Conservation (phyloP, 2,329 filamentous ascomycete genomes). For the Phyllosticta citrichinensis region DNA sequence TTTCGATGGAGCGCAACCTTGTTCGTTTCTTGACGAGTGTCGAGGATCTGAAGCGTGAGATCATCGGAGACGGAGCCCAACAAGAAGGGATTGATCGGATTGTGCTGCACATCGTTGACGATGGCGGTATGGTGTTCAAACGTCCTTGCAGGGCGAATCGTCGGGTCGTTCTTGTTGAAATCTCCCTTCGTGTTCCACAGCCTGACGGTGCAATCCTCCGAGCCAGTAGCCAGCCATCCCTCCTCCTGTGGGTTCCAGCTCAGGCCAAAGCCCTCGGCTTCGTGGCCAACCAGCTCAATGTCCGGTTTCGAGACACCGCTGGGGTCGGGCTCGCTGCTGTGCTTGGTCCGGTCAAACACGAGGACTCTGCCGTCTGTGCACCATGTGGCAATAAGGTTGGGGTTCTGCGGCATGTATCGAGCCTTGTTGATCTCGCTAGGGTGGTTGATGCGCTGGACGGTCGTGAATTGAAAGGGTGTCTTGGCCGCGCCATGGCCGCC, state of each 20-base stretch:
- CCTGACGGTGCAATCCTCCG: constrained; percentile 82
- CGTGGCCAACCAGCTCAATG: constrained; percentile 76
- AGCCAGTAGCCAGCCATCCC: constrained; percentile 79
- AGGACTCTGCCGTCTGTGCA: constrained; percentile 79
- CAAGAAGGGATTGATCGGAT: constrained; percentile 68
- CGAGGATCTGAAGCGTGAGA: constrained; percentile 82
- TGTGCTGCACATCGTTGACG: constrained; percentile 95
- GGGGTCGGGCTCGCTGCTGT: constrained; percentile 58
- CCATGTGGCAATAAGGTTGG: constrained; percentile 90
- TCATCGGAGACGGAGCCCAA: constrained; percentile 95
- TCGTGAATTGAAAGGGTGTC: constrained; percentile 75
- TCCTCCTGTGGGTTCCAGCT: constrained; percentile 81
- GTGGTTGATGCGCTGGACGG: constrained; percentile 93
- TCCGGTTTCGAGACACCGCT: constrained; percentile 67
- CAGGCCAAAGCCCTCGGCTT: constrained; percentile 80
- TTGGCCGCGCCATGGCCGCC: constrained; percentile 77
- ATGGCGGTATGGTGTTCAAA: constrained; percentile 85
- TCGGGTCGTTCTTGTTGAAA: constrained; percentile 58
- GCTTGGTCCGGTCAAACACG: constrained; percentile 93
- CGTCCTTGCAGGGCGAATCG: constrained; percentile 58
- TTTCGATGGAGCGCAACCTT: constrained; percentile 60
- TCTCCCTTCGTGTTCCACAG: constrained; percentile 78
- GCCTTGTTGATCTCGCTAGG: constrained; percentile 98
- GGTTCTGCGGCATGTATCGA: constrained; percentile 93
- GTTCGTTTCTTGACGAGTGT: constrained; percentile 60